A percentile compares a stretch with the other conserved stretches of the same genome.
Conservation (phyloP, 2,329 filamentous ascomycete genomes). For the Sclerotinia spermophila region DNA sequence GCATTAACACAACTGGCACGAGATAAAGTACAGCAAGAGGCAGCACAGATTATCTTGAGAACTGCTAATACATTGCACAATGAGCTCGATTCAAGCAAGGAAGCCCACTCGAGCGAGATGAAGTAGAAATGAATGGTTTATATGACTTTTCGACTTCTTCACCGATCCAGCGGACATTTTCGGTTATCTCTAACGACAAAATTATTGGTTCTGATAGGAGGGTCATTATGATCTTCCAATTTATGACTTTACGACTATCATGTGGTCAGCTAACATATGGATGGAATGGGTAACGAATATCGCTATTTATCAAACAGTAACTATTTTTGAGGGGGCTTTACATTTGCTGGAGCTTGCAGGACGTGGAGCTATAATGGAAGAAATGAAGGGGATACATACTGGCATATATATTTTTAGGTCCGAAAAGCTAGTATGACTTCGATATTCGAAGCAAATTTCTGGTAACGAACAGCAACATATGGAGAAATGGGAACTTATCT, state of each 20-base stretch:
- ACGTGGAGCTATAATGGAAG: background rate
- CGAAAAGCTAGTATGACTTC: background rate
- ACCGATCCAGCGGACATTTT: background rate
- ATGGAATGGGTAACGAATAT: constrained; percentile 10
- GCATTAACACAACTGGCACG: constrained; percentile 12
- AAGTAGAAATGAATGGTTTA: background rate
- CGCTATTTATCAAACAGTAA: constrained; percentile 12
- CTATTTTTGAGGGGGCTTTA: constrained; percentile 8
- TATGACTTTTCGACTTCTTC: background rate
- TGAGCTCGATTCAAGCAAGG: background rate
- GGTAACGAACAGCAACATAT: background rate
- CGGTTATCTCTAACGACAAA: background rate
- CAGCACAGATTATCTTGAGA: background rate
- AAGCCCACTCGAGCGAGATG: background rate
- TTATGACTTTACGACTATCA: constrained; percentile 5
- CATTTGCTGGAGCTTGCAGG: constrained; percentile 3
- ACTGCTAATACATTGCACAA: background rate
- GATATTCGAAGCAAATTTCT: background rate
- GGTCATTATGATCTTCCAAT: background rate
- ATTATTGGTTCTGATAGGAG: background rate
- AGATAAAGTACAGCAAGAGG: constrained; percentile 3
- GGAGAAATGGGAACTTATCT: constrained; percentile 8
- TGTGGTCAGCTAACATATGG: background rate
- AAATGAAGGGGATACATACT: background rate
- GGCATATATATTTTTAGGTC: constrained; percentile 16